Evolutionary conservation across 2,329 filamentous ascomycete species (phyloP), one percentile per base, ranked within the genome.

Genomic region (Colletotrichum ledebouriae): DNA sequence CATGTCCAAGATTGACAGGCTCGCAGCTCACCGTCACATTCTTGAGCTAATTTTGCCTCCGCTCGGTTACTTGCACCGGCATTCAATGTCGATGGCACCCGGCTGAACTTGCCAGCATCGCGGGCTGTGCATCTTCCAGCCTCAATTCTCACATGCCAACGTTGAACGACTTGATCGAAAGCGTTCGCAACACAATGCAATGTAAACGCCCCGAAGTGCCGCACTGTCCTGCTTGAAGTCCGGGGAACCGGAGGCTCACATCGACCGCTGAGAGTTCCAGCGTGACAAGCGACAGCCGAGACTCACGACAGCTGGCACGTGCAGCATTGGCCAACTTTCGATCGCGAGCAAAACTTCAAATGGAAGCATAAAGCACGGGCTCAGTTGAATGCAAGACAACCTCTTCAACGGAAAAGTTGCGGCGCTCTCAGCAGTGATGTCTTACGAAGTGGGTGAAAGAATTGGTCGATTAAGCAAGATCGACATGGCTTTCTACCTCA

Each of bases 31-130:
- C 13, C 5, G 56, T 37, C 42, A 22, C 29, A 47, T 39, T 58
- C 41, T 25, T 37, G 11, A 39, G 17, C 55, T 58, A 33, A 58
- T 37, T 49, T 22, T 59, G 49, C 47, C 34, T 34, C 5, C 2
- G 3, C 12, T 37, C 34, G 34, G 9, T 10, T 37, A 4, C 22
- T 22, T 25, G 4, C 25, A 25, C 34, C 6, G 2, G 34, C 34
- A 13, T 13, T 10, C 34, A 39, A 39, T 2, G 34, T 39, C 34
- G 34, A 4, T 13, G 34, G 10, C 9, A 39, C 12, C 34, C 53
- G 53, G 53, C 37, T 57, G 37, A 44, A 57, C 20, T 42, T 57
- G 53, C 53, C 53, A 22, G 25, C 37, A 29, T 42, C 53, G 17
- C 10, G 13, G n/a, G 17, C 13, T 49, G 13, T 57, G 12, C 9